phyloP scores from a whole-genome alignment of 805 yeast species.

The Ogataea saltuana region DNA sequence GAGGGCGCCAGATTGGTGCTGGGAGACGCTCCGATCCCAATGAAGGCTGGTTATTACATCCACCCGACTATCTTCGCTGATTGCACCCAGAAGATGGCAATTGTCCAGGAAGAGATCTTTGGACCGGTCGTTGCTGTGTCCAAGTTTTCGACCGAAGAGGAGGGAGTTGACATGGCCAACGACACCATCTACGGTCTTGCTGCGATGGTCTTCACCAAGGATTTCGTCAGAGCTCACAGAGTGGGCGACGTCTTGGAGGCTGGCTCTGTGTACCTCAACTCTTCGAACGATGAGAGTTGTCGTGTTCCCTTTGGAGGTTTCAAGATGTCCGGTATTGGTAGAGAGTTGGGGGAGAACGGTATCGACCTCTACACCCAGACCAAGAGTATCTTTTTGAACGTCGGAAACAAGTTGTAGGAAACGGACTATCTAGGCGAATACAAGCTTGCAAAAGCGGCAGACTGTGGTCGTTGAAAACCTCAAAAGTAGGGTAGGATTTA shows the following conservation, averaged over 20 bases:
- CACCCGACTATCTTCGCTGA: constrained; percentile 78
- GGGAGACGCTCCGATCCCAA: constrained; percentile 45
- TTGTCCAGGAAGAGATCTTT: constrained; percentile 80
- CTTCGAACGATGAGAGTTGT: constrained; percentile 63
- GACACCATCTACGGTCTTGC: constrained; percentile 78
- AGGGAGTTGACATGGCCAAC: constrained; percentile 70
- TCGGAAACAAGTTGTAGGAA: constrained; percentile 42
- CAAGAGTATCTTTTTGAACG: constrained; percentile 63
- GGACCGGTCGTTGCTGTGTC: constrained; percentile 81
- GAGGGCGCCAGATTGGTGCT: constrained; percentile 50
- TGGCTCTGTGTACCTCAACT: constrained; percentile 71
- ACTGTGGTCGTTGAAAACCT: no score
- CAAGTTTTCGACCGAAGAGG: constrained; percentile 64
- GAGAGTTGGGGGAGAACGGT: constrained; percentile 78
- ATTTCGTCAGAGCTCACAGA: constrained; percentile 61
- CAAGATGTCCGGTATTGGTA: constrained; percentile 76
- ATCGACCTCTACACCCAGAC: constrained; percentile 69
- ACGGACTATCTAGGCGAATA: no score
- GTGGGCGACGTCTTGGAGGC: constrained; percentile 51
- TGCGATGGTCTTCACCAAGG: constrained; percentile 74
- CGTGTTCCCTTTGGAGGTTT: constrained; percentile 81
- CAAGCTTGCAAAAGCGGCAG: no score
- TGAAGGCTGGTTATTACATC: constrained; percentile 60
- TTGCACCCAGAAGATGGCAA: constrained; percentile 61
- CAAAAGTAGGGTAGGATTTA: no score